These are phyloP conservation scores for Cladosporium oxysporum DNA, from an alignment of 2,329 filamentous ascomycete genomes.

Conservation along the genomic window DNA sequence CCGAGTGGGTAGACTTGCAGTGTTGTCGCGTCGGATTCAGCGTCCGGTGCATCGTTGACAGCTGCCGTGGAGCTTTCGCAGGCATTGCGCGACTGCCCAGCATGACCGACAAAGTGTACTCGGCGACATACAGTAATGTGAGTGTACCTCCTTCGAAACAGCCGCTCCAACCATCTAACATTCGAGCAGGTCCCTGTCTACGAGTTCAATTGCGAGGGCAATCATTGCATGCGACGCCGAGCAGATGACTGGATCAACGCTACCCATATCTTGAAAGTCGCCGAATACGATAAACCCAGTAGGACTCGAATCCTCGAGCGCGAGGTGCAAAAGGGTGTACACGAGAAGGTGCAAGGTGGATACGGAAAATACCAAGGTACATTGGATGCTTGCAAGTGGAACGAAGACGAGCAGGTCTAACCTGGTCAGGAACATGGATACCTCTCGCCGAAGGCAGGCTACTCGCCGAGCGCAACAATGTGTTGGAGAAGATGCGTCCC, in stretches of 20 bases:
- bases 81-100: background rate
- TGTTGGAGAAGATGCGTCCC: slow-evolving; percentile 76
- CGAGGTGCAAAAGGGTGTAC: slow-evolving; percentile 92
- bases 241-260: slow-evolving; percentile 98
- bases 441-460: slow-evolving; percentile 78
- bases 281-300: slow-evolving; percentile 95
- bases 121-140: slow-evolving; percentile 62
- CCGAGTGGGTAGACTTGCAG: background rate
- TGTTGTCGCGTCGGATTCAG: background rate
- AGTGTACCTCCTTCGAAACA: background rate
- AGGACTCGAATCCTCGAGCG: slow-evolving; percentile 92
- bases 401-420: slow-evolving; percentile 2
- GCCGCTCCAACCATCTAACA: slow-evolving; percentile 15
- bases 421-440: slow-evolving; percentile 83
- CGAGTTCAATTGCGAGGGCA: slow-evolving; percentile 81
- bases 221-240: slow-evolving; percentile 95
- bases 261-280: slow-evolving; percentile 97
- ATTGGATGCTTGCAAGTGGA: slow-evolving; percentile 22
- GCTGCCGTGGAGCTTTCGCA: background rate
- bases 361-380: slow-evolving; percentile 97
- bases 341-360: slow-evolving; percentile 97
- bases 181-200: slow-evolving; percentile 80
- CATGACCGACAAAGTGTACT: slow-evolving; percentile 53
- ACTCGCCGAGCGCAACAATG: slow-evolving; percentile 82
- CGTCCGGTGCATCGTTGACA: background rate